Base-by-base conservation (phyloP, 2,329 filamentous ascomycete genomes). In the Sarocladium oryzae region DNA sequence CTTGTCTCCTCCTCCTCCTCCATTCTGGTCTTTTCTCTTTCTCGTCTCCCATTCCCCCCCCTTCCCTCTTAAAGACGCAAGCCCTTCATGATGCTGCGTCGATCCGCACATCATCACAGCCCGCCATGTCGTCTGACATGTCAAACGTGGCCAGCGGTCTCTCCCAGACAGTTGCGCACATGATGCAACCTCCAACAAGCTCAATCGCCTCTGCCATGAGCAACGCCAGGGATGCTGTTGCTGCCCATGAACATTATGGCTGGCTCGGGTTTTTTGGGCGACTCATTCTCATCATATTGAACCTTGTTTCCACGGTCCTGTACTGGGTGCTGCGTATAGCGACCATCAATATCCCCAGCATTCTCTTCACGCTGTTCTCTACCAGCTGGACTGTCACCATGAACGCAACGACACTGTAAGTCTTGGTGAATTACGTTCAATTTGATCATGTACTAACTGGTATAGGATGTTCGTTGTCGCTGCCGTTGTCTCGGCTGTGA, bases 321-420 rank as follows among this genome's bases (percentile, higher is more conserved):
- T 95, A 93, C 70, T 95, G 88, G 84, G 69, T 84, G 51, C 82
- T 96, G 58, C 89, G 87, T 55, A 87, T 96, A 62, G 80, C 85
- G 16, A 95, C 92, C 23, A 90, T 97, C 58, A 95, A 89, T 15
- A 68, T 96, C 53, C 93, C 93, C 38, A 89, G 89, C 65, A 82
- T 93, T 68, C 79, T 97, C 16, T 99, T 95, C 66, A 88, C 84
- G 5, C 75, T 96, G 55, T 89, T 96, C 63, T 96, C 90, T 5
- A 92, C 89, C 56, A 96, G 88, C 67, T 75, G 95, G 74, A 99
- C 93, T 0, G 89, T 99, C 63, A 99, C 93, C 10, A 95, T 99
- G 91, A 97, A 97, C 66, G 92, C 93, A 60, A 97, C 92, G 18
- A 99, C 93, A 16, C 70, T 99, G 84, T 95, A 82, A 64, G 84